Evolutionary conservation across 371 early-diverging fungal species (phyloP).

Genomic region (Nematocida sp.): DNA sequence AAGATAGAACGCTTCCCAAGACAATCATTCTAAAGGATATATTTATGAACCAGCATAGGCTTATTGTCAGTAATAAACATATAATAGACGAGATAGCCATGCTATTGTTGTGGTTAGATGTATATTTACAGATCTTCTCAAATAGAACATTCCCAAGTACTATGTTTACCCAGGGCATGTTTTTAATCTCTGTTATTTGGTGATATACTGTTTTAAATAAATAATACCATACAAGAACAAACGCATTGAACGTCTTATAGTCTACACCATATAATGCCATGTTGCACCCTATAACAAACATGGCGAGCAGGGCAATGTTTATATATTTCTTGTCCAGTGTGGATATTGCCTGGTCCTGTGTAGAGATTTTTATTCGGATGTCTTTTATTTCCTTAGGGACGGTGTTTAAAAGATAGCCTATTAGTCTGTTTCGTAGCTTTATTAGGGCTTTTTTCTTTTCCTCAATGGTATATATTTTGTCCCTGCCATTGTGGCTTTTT

Average conservation of each 20-base stretch:
- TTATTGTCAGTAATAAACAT: not conserved
- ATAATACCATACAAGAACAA: not conserved
- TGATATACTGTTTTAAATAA: not conserved
- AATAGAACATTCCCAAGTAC: no score
- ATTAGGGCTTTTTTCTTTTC: not conserved
- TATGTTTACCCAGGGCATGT: no score
- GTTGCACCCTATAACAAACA: constrained; percentile 9
- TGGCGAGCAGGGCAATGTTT: not conserved
- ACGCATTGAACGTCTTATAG: not conserved
- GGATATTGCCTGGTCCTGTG: not conserved
- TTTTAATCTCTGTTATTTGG: no score
- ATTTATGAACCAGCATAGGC: not conserved
- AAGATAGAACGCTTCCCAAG: not conserved
- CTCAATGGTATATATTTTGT: not conserved
- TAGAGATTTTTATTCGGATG: not conserved
- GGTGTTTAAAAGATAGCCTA: not conserved
- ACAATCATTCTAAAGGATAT: not conserved
- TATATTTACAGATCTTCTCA: no score
- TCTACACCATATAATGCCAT: not conserved
- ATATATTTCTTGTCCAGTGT: not conserved
- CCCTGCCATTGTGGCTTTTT: not conserved
- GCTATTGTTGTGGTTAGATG: no score
- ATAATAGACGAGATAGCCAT: not conserved
- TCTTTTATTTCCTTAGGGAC: not conserved
- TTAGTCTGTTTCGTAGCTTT: not conserved